A percentile compares a stretch with the other conserved stretches of the same genome.
These are phyloP conservation scores for Lagenidium giganteum DNA, from an alignment of 352 stramenopile species.

Conservation along the genomic window DNA sequence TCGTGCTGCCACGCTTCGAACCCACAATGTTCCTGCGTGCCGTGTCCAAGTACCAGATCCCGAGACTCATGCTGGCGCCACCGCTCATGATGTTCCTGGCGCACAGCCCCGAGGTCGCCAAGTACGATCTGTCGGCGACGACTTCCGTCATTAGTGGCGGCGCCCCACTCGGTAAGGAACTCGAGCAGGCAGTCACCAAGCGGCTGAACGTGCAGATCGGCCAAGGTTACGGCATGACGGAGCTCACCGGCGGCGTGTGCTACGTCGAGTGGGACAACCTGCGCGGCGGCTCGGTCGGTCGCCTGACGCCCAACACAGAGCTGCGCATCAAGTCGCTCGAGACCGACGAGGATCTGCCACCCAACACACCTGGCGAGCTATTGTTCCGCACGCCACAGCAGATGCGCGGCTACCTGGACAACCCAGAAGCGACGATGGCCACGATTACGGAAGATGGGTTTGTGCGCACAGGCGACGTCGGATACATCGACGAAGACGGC, in stretches of 20 bases:
- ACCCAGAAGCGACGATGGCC: conserved; percentile 75
- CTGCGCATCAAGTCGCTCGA: conserved; percentile 39
- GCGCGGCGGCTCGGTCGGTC: conserved; percentile 28
- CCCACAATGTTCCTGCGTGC: conserved; percentile 56
- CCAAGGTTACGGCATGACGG: conserved; percentile 65
- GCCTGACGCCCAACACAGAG: conserved; percentile 53
- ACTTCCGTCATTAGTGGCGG: conserved; percentile 64
- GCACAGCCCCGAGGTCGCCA: conserved; percentile 82
- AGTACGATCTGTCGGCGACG: conserved; percentile 81
- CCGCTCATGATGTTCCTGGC: conserved; percentile 71
- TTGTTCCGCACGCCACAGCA: conserved; percentile 83
- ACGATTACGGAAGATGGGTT: conserved; percentile 79
- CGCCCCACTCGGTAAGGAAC: conserved; percentile 71
- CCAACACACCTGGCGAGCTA: conserved; percentile 64
- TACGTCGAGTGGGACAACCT: conserved; percentile 14
- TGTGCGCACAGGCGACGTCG: conserved; percentile 88
- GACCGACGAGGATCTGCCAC: conserved; percentile 30
- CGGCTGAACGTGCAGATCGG: conserved; percentile 51
- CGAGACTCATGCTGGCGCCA: conserved; percentile 70
- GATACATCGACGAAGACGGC: conserved; percentile 87
- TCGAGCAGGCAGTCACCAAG: conserved; percentile 46
- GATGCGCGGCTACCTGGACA: conserved; percentile 91
- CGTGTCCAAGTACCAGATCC: conserved; percentile 20
- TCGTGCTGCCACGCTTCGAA: conserved; percentile 77
- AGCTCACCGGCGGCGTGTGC: conserved; percentile 31